Evolutionary conservation across 2,329 filamentous ascomycete species (phyloP).

Genomic region (Fusarium pseudocircinatum): DNA sequence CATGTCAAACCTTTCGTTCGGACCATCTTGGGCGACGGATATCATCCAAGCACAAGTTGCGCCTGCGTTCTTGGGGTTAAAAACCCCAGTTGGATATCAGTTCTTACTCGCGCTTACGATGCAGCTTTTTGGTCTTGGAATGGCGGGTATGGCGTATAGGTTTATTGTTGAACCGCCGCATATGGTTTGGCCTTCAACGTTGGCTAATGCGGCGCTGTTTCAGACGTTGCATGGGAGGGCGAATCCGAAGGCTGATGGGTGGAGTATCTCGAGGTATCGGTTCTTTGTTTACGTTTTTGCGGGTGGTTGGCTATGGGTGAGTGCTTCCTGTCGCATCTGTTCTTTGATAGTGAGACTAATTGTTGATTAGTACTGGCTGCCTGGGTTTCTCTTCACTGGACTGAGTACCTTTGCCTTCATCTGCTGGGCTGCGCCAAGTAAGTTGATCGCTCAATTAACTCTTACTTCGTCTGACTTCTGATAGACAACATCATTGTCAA

Average conservation of each 20-base stretch:
- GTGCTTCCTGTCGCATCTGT: neutral
- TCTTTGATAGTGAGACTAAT: neutral
- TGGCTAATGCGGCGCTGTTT: neutral
- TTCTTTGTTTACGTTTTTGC: neutral
- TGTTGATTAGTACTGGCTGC: neutral
- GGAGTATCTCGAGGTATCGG: neutral
- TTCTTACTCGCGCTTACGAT: neutral
- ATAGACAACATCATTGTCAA: neutral
- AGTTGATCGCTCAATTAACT: too few relatives aligned
- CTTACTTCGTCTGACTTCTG: neutral
- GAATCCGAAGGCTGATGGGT: neutral
- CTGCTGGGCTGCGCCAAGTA: conserved; percentile 1
- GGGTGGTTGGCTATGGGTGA: neutral
- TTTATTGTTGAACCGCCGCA: conserved; percentile 4
- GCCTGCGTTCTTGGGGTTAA: neutral
- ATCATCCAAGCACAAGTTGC: conserved; percentile 1
- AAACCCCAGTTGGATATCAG: neutral
- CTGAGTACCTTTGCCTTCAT: neutral
- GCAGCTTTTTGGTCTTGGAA: neutral
- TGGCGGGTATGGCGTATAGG: conserved; percentile 1
- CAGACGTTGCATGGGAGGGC: neutral
- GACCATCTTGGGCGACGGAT: neutral
- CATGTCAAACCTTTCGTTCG: neutral
- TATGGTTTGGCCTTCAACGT: neutral
- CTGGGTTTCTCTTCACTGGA: neutral